Evolutionary conservation across 2,329 filamentous ascomycete species (phyloP), one percentile per base, ranked within the genome.

Genomic region (Alternaria consortialis): DNA sequence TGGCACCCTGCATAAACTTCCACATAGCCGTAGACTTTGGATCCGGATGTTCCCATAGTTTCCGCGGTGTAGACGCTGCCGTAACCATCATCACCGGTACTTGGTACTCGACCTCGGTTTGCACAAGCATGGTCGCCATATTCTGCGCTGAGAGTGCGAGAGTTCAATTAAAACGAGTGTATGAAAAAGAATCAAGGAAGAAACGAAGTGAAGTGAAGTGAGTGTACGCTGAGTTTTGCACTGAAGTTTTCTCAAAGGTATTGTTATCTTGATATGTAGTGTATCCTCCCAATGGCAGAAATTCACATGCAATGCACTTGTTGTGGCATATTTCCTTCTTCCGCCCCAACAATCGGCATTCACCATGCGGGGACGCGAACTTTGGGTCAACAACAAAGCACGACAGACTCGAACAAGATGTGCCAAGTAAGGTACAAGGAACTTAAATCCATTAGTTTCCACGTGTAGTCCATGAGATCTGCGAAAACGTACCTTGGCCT

Each of bases 1-100:
- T 93, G 27, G 89, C 78, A 9, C 82, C 78, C 69, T 90, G 85
- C 66, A 84, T 76, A 65, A 84, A 84, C 25, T 77, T 75, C 74
- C 77, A 81, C 71, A 84, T 81, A 5, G 74, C 73, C 7, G 82
- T 83, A 43, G 74, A 73, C 60, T 79, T 69, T 9, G 82, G 81
- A 40, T 78, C 61, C 1, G 80, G 65, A 69, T 84, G 82, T 62
- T 83, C 67, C 82, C 82, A 84, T 48, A 84, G 72, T 66, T 82
- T 84, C 17, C 81, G 77, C 25, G 81, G 81, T 43, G 46, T 50
- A 36, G 46, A 50, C 31, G 37, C 46, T 6, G 46, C 13, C 8
- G 46, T 34, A 7, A 20, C 46, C 46, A 50, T 50, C 46, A 50
- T 50, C 32, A 50, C 6, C 32, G 46, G 46, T 36, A 9, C 20